A percentile compares a stretch with the other conserved stretches of the same genome.
Evolutionary conservation across 2,329 filamentous ascomycete species (phyloP).

Genomic region (Cercospora sojina): DNA sequence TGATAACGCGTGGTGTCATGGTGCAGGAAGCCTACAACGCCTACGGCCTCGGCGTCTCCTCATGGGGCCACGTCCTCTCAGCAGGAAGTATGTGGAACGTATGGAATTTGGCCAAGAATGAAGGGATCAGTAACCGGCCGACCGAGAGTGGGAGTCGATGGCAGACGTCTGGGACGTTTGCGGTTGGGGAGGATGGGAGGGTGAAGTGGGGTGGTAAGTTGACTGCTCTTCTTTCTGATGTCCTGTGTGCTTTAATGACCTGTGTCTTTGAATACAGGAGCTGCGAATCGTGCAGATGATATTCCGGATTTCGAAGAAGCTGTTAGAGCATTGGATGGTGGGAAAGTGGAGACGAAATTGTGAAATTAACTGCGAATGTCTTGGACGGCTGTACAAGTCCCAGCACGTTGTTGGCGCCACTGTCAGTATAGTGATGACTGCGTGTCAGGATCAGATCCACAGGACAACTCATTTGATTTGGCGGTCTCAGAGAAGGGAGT

Average conservation of each 20-base stretch:
- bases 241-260: not conserved
- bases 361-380: not conserved
- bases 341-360: not conserved
- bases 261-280: conserved; percentile 22
- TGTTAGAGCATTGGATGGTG: conserved; percentile 26
- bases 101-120: conserved; percentile 58
- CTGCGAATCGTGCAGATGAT: conserved; percentile 53
- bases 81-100: conserved; percentile 59
- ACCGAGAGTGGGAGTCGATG: conserved; percentile 66
- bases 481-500: too few species aligned
- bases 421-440: not conserved
- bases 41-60: conserved; percentile 59
- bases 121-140: conserved; percentile 65
- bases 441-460: too few species aligned
- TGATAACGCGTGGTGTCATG: too few species aligned
- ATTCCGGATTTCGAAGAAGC: conserved; percentile 55
- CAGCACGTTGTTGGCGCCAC: not conserved
- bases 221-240: too few species aligned
- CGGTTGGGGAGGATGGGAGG: conserved; percentile 53
- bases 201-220: conserved; percentile 52
- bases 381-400: not conserved
- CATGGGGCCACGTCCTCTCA: conserved; percentile 62
- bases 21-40: conserved; percentile 58
- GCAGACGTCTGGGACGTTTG: conserved; percentile 68
- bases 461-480: too few species aligned